Percentiles rank a stretch among this genome's conserved stretches.
phyloP scores from a whole-genome alignment of 2,329 filamentous ascomycete genomes.

The Rhytidhysteron rufulum region DNA sequence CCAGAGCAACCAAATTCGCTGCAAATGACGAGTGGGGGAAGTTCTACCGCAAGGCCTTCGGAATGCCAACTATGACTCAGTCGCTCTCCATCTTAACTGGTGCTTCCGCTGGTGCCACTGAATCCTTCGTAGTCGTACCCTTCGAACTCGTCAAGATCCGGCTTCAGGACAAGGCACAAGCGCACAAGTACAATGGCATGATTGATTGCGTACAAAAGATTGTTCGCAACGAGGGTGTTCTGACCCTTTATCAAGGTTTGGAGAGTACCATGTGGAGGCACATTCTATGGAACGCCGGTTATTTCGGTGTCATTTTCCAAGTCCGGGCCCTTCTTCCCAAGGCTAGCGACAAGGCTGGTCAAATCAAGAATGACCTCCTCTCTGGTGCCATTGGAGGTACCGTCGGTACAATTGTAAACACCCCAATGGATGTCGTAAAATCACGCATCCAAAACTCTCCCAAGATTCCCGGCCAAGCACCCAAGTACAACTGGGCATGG shows the following conservation, averaged over 20 bases:
- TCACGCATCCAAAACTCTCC: slow-evolving; percentile 93
- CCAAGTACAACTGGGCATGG: slow-evolving; percentile 99
- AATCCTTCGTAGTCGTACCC: slow-evolving; percentile 94
- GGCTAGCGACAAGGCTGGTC: slow-evolving; percentile 72
- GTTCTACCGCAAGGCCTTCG: slow-evolving; percentile 86
- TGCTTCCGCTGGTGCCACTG: slow-evolving; percentile 89
- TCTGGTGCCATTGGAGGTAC: slow-evolving; percentile 88
- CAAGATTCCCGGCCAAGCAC: slow-evolving; percentile 72
- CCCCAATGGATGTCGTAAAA: slow-evolving; percentile 96
- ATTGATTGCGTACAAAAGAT: slow-evolving; percentile 79
- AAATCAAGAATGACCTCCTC: slow-evolving; percentile 83
- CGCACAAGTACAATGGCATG: slow-evolving; percentile 81
- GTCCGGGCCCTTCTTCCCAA: slow-evolving; percentile 79
- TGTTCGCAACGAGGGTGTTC: slow-evolving; percentile 72
- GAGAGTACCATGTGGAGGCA: slow-evolving; percentile 97
- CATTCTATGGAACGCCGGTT: slow-evolving; percentile 88
- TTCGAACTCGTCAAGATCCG: slow-evolving; percentile 99
- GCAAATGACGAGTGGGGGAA: slow-evolving; percentile 98
- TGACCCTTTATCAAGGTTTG: slow-evolving; percentile 93
- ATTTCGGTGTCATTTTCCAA: slow-evolving; percentile 99
- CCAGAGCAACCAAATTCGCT: slow-evolving; percentile 91
- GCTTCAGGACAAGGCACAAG: slow-evolving; percentile 90
- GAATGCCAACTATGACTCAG: slow-evolving; percentile 83
- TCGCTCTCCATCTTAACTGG: slow-evolving; percentile 88
- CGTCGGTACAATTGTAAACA: slow-evolving; percentile 87